These are phyloP conservation scores for Emmonsiellopsis sp. DNA, from an alignment of 2,329 filamentous ascomycete genomes.

Conservation along the genomic window DNA sequence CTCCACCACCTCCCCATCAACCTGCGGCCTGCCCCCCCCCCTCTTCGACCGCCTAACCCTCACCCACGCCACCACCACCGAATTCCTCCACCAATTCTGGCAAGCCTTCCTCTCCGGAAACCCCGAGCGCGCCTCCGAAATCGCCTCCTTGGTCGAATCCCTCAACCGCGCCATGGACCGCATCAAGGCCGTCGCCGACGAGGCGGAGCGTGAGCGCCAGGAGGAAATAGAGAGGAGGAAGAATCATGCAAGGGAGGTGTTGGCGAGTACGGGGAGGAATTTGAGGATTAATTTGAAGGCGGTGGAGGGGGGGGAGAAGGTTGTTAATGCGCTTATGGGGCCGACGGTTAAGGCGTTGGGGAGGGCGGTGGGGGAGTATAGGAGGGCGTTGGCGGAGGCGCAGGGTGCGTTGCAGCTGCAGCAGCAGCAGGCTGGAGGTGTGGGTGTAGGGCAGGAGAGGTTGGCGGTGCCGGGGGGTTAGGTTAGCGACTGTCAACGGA, in stretches of 20 bases:
- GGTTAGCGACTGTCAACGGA: no score
- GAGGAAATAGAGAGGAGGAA: conserved; percentile 58
- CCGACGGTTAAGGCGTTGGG: conserved; percentile 64
- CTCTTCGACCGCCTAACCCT: conserved; percentile 56
- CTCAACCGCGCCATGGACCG: conserved; percentile 67
- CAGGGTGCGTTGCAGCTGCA: no score
- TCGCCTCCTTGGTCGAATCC: conserved; percentile 74
- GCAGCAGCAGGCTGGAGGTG: no score
- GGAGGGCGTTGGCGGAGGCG: conserved; percentile 53
- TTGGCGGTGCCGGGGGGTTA: no score
- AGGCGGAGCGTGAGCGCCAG: conserved; percentile 67
- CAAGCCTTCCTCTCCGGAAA: conserved; percentile 83
- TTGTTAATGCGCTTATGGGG: conserved; percentile 66
- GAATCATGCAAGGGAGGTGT: conserved; percentile 61
- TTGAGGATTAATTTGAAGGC: conserved; percentile 56
- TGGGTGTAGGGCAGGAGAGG: no score
- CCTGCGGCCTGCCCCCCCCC: conserved; percentile 39
- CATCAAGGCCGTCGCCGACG: conserved; percentile 69
- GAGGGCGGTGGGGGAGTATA: conserved; percentile 62
- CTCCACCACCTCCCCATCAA: conserved; percentile 24
- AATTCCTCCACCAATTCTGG: conserved; percentile 99
- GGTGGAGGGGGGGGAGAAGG: conserved; percentile 65
- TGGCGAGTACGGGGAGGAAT: conserved; percentile 65
- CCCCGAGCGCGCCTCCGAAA: conserved; percentile 66
- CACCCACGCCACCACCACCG: conserved; percentile 86